Evolutionary conservation across 305 asterid genomes (phyloP).

Genomic region (Salvia sclarea): DNA sequence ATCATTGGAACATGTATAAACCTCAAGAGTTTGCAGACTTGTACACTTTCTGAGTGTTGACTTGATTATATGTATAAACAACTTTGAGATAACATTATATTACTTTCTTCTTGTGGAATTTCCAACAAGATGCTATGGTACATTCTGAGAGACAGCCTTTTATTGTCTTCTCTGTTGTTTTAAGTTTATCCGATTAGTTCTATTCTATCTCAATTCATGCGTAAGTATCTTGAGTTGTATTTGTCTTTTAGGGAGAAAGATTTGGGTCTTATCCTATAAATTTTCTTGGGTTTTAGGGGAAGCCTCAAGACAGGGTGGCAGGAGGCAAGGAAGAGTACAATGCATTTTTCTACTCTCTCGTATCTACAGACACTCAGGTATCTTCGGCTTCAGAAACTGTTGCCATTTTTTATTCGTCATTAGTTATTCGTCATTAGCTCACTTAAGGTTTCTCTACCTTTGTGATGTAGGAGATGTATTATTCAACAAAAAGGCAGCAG

Average conservation of each 20-base stretch:
- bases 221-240: conserved; percentile 12
- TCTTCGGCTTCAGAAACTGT: conserved; percentile 18
- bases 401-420: not conserved
- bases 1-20: not conserved
- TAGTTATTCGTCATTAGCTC: conserved; percentile 1
- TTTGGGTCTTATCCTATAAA: conserved; percentile 12
- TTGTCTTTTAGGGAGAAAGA: not conserved
- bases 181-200: conserved; percentile 10
- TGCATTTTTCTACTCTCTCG: conserved; percentile 98
- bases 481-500: conserved; percentile 96
- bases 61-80: not conserved
- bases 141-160: not conserved
- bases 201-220: not conserved
- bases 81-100: not conserved
- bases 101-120: not conserved
- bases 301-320: conserved; percentile 85
- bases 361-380: conserved; percentile 97
- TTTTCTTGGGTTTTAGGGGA: conserved; percentile 59
- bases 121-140: not conserved
- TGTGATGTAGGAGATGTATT: conserved; percentile 78
- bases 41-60: not conserved
- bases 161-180: conserved; percentile 14
- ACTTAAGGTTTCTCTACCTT: conserved; percentile 13
- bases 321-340: conserved; percentile 99
- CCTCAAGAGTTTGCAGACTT: not conserved